These are phyloP conservation scores for Candida lessepsii DNA, from an alignment of 805 yeast species.

Conservation along the genomic window DNA sequence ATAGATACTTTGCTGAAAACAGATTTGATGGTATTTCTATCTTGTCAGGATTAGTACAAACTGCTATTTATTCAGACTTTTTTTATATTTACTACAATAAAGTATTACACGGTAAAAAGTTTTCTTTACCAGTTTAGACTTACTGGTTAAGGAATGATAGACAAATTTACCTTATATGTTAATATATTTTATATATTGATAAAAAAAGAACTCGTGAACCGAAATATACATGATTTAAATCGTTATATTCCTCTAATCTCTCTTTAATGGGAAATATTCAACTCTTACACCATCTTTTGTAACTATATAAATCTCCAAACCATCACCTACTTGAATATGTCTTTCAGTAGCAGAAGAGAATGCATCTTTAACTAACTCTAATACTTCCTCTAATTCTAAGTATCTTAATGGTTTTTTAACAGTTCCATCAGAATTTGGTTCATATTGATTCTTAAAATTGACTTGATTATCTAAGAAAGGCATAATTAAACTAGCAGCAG, in stretches of 20 bases:
- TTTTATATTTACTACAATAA: slow-evolving; percentile 82
- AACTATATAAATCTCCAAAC: slow-evolving; percentile 83
- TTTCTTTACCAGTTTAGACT: slow-evolving; percentile 61
- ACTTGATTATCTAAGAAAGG: slow-evolving; percentile 98
- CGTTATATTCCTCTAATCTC: slow-evolving; percentile 53
- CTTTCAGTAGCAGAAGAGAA: slow-evolving; percentile 96
- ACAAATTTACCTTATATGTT: slow-evolving; percentile 3
- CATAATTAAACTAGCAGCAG: slow-evolving; percentile 94
- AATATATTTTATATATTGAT: slow-evolving; percentile 4
- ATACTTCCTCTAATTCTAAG: slow-evolving; percentile 78
- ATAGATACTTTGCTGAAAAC: slow-evolving; percentile 69
- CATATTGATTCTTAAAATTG: slow-evolving; percentile 88
- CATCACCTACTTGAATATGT: slow-evolving; percentile 98
- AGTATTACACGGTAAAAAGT: slow-evolving; percentile 76
- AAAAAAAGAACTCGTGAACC: slow-evolving; percentile 1
- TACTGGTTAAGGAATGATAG: not conserved
- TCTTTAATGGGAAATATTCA: slow-evolving; percentile 82
- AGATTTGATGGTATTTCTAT: slow-evolving; percentile 70
- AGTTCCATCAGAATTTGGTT: slow-evolving; percentile 71
- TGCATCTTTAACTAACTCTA: slow-evolving; percentile 87
- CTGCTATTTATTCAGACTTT: slow-evolving; percentile 88
- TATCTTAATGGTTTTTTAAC: slow-evolving; percentile 60
- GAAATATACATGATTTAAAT: slow-evolving; percentile 1
- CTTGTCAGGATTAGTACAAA: slow-evolving; percentile 80
- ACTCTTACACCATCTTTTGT: slow-evolving; percentile 90